These are phyloP conservation scores for Gremmenia infestans DNA, from an alignment of 2,329 filamentous ascomycete species.

Conservation along the genomic window DNA sequence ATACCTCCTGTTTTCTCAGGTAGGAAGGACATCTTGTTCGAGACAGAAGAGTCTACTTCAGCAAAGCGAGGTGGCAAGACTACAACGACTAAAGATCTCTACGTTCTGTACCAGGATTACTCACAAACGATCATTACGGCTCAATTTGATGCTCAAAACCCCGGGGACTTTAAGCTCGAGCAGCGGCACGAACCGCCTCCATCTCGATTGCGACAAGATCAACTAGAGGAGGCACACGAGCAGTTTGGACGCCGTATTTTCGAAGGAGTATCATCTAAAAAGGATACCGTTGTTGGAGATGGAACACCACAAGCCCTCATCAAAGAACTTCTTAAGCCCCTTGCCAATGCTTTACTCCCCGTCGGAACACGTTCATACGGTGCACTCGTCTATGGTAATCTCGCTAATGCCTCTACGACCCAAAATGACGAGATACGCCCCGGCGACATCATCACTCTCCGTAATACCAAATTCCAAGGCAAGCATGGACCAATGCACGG, in stretches of 20 bases:
- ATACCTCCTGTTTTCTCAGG: constrained; percentile 78
- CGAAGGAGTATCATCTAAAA: constrained; percentile 63
- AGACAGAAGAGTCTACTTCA: constrained; percentile 72
- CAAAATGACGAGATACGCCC: constrained; percentile 90
- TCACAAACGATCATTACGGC: constrained; percentile 87
- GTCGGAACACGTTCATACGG: constrained; percentile 89
- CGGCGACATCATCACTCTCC: constrained; percentile 87
- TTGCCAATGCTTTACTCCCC: constrained; percentile 70
- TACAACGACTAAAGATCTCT: constrained; percentile 72
- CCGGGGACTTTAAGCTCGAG: constrained; percentile 67
- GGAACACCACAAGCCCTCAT: constrained; percentile 75
- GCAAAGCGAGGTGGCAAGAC: constrained; percentile 66
- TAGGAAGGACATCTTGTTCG: constrained; percentile 76
- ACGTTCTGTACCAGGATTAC: constrained; percentile 91
- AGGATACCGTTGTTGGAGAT: constrained; percentile 77
- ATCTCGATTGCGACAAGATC: constrained; percentile 77
- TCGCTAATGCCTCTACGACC: constrained; percentile 87
- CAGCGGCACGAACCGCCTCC: constrained; percentile 86
- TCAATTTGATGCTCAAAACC: constrained; percentile 70
- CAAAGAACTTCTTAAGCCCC: constrained; percentile 70
- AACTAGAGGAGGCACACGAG: constrained; percentile 81
- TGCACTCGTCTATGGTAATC: constrained; percentile 87
- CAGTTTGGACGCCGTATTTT: constrained; percentile 76
- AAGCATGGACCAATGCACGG: constrained; percentile 93
- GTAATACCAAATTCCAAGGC: constrained; percentile 91